Evolutionary conservation across 192 early-diverging fungal species (phyloP).

Genomic region (Chytriomyces confervae): DNA sequence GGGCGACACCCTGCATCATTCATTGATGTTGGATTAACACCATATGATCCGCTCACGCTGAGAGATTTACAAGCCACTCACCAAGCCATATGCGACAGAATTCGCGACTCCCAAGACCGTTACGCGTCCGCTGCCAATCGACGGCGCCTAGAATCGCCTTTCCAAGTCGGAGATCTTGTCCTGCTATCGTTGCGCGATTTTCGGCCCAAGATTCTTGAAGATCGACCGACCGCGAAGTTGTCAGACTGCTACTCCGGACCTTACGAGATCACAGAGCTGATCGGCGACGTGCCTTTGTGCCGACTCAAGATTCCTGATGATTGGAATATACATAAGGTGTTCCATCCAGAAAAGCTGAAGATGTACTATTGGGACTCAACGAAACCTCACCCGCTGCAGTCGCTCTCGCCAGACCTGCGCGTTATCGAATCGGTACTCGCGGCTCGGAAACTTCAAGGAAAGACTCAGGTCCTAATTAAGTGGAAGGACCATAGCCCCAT

Average conservation of each 20-base stretch:
- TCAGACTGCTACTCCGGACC: too few relatives aligned
- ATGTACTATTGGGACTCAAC: not conserved
- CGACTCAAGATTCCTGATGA: too few relatives aligned
- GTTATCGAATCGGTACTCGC: too few relatives aligned
- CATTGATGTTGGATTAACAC: not conserved
- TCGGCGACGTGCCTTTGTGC: too few relatives aligned
- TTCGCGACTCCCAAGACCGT: slow-evolving; percentile 21
- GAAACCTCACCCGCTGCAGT: not conserved
- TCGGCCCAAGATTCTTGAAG: too few relatives aligned
- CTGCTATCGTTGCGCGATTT: too few relatives aligned
- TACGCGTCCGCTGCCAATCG: slow-evolving; percentile 10
- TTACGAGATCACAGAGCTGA: too few relatives aligned
- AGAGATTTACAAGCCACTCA: not conserved
- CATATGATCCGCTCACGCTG: not conserved
- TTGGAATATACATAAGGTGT: not conserved
- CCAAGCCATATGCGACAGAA: not conserved
- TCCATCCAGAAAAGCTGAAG: slow-evolving; percentile 2
- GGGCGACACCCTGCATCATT: slow-evolving; percentile 22
- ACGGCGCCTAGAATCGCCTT: not conserved
- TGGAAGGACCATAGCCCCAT: too few relatives aligned
- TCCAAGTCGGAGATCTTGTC: slow-evolving; percentile 29
- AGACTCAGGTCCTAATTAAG: too few relatives aligned
- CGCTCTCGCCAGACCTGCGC: not conserved
- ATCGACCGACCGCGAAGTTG: too few relatives aligned
- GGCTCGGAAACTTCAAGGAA: too few relatives aligned